These are phyloP conservation scores for Cenchrus purpureus DNA, from an alignment of 176 grass and related monocot genomes.

Conservation along the genomic window DNA sequence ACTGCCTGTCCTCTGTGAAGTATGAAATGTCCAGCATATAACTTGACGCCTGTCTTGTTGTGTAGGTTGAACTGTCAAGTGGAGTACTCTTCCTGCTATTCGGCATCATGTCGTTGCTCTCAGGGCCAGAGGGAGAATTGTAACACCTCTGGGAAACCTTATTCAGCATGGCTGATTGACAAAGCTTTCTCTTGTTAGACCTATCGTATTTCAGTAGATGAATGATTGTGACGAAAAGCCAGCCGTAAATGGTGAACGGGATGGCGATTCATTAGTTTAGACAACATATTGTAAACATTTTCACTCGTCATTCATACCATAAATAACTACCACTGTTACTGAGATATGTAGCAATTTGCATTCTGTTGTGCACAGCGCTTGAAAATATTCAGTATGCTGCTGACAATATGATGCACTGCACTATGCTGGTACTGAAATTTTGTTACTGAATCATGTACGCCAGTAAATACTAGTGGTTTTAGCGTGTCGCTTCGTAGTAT, in stretches of 20 bases:
- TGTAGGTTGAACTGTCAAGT: constrained; percentile 79
- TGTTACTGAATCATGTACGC: not conserved
- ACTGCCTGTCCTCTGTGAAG: not conserved
- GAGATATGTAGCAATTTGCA: constrained; percentile 21
- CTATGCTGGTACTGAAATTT: not conserved
- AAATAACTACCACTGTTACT: constrained; percentile 34
- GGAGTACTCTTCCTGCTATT: constrained; percentile 84
- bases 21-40: not conserved
- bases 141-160: constrained; percentile 28
- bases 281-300: constrained; percentile 46
- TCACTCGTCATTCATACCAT: constrained; percentile 47
- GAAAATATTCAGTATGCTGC: constrained; percentile 16
- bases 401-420: not conserved
- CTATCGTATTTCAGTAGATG: constrained; percentile 40
- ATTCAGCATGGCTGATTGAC: constrained; percentile 34
- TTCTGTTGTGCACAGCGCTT: not conserved
- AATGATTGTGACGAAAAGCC: constrained; percentile 46
- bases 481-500: not conserved
- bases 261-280: constrained; percentile 58
- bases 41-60: not conserved
- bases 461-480: not conserved
- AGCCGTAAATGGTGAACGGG: constrained; percentile 7
- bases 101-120: constrained; percentile 76
- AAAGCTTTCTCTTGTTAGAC: constrained; percentile 25
- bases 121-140: constrained; percentile 53